phyloP scores from a whole-genome alignment of 805 yeast genomes.

The Candida sithepensis region DNA sequence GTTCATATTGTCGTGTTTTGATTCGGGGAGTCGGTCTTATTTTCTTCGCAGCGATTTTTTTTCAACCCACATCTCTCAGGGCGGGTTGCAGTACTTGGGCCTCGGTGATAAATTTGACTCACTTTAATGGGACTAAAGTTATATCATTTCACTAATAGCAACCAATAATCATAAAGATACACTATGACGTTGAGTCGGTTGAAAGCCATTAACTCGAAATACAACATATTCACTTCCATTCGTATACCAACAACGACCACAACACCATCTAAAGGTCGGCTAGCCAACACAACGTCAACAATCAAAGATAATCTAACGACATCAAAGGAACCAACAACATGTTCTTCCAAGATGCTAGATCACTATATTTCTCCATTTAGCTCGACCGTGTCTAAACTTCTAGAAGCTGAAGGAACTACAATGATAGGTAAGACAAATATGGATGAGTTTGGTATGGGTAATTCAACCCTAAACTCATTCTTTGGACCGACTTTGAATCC shows the following conservation, averaged over 20 bases:
- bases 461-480: constrained; percentile 52
- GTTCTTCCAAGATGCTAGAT: constrained; percentile 64
- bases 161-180: no score
- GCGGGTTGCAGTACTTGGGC: neutral
- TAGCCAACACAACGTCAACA: constrained; percentile 39
- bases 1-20: neutral
- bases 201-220: constrained; percentile 17
- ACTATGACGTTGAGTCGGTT: constrained; percentile 2
- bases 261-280: constrained; percentile 8
- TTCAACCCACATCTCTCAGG: neutral
- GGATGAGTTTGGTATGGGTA: constrained; percentile 99
- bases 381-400: constrained; percentile 62
- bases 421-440: constrained; percentile 81
- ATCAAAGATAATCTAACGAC: constrained; percentile 84
- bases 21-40: neutral
- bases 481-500: constrained; percentile 62
- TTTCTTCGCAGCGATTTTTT: neutral
- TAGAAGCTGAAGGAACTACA: constrained; percentile 49
- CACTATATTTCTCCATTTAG: constrained; percentile 72
- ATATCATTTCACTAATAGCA: no score
- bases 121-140: no score
- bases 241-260: constrained; percentile 3
- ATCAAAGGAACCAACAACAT: constrained; percentile 60
- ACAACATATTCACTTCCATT: constrained; percentile 40
- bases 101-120: no score